Base-by-base conservation (phyloP, 202 grass and related monocot species). In the Setaria italica region DNA sequence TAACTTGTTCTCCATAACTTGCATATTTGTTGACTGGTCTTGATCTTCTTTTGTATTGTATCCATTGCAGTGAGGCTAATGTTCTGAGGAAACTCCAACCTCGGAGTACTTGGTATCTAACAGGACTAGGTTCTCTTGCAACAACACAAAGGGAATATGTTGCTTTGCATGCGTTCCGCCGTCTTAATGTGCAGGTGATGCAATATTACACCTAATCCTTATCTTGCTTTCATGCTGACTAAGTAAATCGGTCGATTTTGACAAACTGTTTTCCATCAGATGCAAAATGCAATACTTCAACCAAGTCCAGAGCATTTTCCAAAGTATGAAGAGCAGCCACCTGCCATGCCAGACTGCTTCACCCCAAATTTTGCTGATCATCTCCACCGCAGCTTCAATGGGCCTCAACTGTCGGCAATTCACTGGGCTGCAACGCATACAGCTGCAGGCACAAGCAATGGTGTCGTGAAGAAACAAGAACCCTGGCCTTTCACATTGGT, bases 391-490 rank as follows among this genome's bases (percentile, higher is more conserved):
- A 93, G 82, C 55, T 99, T 99, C 80, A 99, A 99, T 65, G 87
- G 87, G 55, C 97, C 97, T 63, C 97, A 99, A 41, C 66, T 99
- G 79, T 89, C 94, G 3, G 97, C 97, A 15, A 99, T 99, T 88
- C 97, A 99, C 74, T 99, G 97, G 94, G 97, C 97, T 90, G 97
- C 97, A 72, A 99, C 89, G 60, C 97, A 99, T 87, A 99, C 97
- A 83, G 97, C 97, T 89, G 94, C 97, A 48, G 97, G 94, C 11
- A 99, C 97, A 60, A 92, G 70, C 86, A 94, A 89, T 85, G 91
- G 88, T 53, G 80, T 62, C 2, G 80, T 91, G 43, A 99, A 92
- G 83, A 92, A 90, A 88, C 97, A 99, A 93, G 94, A 99, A 58
- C 94, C 97, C 56, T 97, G 97, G 97, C 97, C 97, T 87, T 99